Conservation (phyloP, 495 filamentous ascomycete genomes). For the Hypomontagnella monticulosa region DNA sequence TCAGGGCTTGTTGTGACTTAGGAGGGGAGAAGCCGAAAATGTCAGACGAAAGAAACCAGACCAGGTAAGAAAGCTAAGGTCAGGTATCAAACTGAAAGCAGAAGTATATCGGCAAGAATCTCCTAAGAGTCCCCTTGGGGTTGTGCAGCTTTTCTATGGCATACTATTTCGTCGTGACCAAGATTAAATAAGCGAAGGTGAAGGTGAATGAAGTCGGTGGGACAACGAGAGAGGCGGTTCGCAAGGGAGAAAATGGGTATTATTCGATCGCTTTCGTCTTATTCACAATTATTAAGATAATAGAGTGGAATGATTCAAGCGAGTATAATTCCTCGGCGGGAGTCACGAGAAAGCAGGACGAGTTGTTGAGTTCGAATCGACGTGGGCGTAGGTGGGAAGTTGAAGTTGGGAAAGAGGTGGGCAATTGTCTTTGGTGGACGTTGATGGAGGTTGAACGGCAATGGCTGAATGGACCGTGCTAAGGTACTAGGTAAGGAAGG, state of each 20-base stretch:
- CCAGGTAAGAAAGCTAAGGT: background rate
- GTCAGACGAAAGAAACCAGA: constrained; percentile 7
- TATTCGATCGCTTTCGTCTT: constrained; percentile 7
- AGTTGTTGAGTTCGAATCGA: background rate
- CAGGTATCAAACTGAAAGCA: constrained; percentile 4
- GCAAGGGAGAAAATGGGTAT: constrained; percentile 14
- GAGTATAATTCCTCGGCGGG: background rate
- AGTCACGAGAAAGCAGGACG: background rate
- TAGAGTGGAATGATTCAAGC: background rate
- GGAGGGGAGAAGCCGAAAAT: background rate
- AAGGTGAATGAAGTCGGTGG: background rate
- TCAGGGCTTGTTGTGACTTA: constrained; percentile 1
- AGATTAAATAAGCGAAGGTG: background rate
- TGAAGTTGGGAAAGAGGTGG: constrained; percentile 20
- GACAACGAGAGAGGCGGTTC: background rate
- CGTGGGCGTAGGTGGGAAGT: background rate
- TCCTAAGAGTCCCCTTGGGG: constrained; percentile 21
- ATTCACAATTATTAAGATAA: background rate
- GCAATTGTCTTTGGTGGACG: constrained; percentile 28
- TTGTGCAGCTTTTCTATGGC: constrained; percentile 26
- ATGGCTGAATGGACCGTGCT: constrained; percentile 31
- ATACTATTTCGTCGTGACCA: constrained; percentile 24
- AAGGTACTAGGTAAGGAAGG: constrained; percentile 22
- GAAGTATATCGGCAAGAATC: background rate
- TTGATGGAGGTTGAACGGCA: constrained; percentile 34